Evolutionary conservation across 192 early-diverging fungal species (phyloP), one percentile per base, ranked within the genome.

Genomic region (Paraglomus brasilianum): DNA sequence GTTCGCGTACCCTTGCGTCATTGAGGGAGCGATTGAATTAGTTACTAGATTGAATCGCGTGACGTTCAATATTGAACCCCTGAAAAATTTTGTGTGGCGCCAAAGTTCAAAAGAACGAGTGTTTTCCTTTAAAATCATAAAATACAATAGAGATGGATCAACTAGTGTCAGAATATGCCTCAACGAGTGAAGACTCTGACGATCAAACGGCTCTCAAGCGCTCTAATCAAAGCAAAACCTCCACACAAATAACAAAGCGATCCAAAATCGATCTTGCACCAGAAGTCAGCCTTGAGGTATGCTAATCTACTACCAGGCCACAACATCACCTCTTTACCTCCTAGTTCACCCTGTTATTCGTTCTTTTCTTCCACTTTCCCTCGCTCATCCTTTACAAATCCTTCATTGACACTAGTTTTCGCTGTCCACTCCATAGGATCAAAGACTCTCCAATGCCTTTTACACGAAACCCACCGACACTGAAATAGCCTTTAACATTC

Each of bases 381-480:
- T 47, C 24, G 8, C 17, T 13, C 30, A 15, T 17, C 17, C 42
- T 63, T 43, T 19, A 51, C 60, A 38, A 24, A 51, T 47, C 48
- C 10, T 65, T 60, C 2, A 24, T 13, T 11, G 5, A 30, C 30
- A 30, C 3, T 51, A 50, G 42, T 11, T 14, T 44, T 42, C 21
- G 44, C 8, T 44, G 47, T 38, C 17, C 44, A 60, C 38, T 39
- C 44, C 59, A 43, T 69, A 78, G 77, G 77, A 78, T 60, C 77
- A 72, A 50, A 77, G 52, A 44, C 72, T 68, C 40, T 65, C 77
- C 7, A 73, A 66, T 53, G 77, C 74, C 7, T 61, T 86, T 21
- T 84, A 81, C 30, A 86, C 77, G 46, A 80, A 78, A 48, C 85
- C 85, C 9, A 81, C 81, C n/a, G 81, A 82, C 22, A 82, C 83